phyloP scores from a whole-genome alignment of 345 rosid genomes.

The Lenwebbia sp. region DNA sequence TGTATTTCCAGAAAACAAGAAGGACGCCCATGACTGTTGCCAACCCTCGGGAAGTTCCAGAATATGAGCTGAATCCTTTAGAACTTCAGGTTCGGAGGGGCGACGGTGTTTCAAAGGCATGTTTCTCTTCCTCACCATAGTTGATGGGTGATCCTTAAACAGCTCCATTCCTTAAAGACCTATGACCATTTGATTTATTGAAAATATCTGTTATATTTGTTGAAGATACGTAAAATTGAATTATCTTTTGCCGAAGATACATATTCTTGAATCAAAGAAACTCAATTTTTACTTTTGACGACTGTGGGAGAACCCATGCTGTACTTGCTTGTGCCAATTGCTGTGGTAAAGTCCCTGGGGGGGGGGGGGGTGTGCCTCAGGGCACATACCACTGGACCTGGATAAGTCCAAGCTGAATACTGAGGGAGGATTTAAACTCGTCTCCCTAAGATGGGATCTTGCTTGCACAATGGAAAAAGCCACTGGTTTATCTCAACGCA shows the following conservation, averaged over 20 bases:
- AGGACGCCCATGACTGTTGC: constrained; percentile 92
- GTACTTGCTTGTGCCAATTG: not conserved
- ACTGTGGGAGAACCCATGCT: fast-evolving
- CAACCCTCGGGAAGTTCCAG: constrained; percentile 88
- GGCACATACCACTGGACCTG: not conserved
- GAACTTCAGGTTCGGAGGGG: constrained; percentile 85
- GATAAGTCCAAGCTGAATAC: not conserved
- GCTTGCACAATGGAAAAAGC: not conserved
- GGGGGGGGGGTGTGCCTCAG: fast-evolving
- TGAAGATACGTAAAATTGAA: fast-evolving
- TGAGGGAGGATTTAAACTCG: not conserved
- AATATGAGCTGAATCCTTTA: constrained; percentile 86
- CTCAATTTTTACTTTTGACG: fast-evolving
- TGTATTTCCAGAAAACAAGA: constrained; percentile 59
- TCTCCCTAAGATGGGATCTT: not conserved
- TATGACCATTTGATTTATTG: not conserved
- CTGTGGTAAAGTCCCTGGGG: fast-evolving
- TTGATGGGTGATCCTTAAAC: not conserved
- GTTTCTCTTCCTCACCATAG: not conserved
- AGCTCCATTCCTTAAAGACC: not conserved
- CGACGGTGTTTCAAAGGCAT: constrained; percentile 79
- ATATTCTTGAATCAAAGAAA: not conserved
- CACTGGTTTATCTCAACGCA: not conserved
- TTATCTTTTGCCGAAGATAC: not conserved
- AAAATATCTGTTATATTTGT: not conserved